Conservation (phyloP, 768 basidiomycete species). For the Leucosporidium scottii region DNA sequence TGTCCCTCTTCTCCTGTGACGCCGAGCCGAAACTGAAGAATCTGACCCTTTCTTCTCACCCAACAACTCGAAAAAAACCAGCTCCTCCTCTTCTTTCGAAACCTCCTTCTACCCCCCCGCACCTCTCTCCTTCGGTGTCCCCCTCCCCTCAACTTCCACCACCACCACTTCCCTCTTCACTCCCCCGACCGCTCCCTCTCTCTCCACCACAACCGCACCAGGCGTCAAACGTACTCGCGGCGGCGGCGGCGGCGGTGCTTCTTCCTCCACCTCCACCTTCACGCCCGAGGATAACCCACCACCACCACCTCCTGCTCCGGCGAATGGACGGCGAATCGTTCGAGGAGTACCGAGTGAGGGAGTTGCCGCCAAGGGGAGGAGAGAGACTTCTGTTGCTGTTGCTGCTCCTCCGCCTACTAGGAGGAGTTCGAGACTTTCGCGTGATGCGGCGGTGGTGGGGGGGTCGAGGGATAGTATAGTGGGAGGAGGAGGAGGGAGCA, state of each 20-base stretch:
- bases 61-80: no score
- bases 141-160: background rate
- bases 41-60: no score
- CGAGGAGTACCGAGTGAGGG: conserved; percentile 10
- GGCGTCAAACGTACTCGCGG: conserved; percentile 29
- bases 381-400: conserved; percentile 45
- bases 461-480: background rate
- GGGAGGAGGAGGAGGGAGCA: background rate
- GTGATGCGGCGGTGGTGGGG: conserved; percentile 3
- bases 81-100: conserved; percentile 21
- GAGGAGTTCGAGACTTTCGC: conserved; percentile 60
- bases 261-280: conserved; percentile 8
- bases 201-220: conserved; percentile 9
- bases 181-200: conserved; percentile 4
- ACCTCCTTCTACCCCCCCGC: conserved; percentile 24
- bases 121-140: conserved; percentile 3
- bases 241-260: conserved; percentile 16
- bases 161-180: conserved; percentile 25
- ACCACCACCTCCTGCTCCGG: no score
- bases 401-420: conserved; percentile 49
- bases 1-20: no score
- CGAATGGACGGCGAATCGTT: conserved; percentile 1
- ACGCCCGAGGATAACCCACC: background rate
- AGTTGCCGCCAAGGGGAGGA: conserved; percentile 15
- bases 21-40: no score